phyloP scores from a whole-genome alignment of 2,329 filamentous ascomycete species.

The Trichoderma harzianum region DNA sequence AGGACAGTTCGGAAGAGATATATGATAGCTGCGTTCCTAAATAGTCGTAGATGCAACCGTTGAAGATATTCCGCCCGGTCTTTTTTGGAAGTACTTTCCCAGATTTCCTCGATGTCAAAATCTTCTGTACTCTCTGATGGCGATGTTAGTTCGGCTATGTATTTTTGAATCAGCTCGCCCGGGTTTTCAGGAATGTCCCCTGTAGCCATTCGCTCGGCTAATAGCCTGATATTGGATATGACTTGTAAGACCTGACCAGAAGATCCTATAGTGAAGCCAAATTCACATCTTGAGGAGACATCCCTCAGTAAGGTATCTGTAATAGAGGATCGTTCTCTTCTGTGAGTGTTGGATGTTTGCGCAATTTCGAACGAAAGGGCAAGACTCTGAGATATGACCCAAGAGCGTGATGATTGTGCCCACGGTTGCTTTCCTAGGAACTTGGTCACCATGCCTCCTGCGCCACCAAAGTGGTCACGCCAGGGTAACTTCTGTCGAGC shows the following conservation, averaged over 20 bases:
- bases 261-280: background rate
- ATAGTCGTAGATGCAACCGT: too few relatives aligned
- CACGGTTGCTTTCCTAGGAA: background rate
- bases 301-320: background rate
- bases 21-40: too few relatives aligned
- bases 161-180: too few relatives aligned
- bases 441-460: too few relatives aligned
- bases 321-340: background rate
- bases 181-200: too few relatives aligned
- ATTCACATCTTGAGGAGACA: background rate
- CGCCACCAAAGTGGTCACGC: too few relatives aligned
- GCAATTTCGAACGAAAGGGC: slow-evolving; percentile 1
- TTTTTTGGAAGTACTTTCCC: too few relatives aligned
- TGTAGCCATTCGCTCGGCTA: background rate
- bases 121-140: too few relatives aligned
- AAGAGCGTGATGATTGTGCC: background rate
- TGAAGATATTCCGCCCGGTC: too few relatives aligned
- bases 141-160: too few relatives aligned
- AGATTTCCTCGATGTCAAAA: too few relatives aligned
- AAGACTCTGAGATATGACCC: slow-evolving; percentile 1
- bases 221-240: background rate
- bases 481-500: too few relatives aligned
- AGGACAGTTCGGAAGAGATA: background rate
- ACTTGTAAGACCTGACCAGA: background rate
- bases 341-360: background rate